phyloP scores from a whole-genome alignment of 148 eudicot genomes.

The Talinum fruticosum region DNA sequence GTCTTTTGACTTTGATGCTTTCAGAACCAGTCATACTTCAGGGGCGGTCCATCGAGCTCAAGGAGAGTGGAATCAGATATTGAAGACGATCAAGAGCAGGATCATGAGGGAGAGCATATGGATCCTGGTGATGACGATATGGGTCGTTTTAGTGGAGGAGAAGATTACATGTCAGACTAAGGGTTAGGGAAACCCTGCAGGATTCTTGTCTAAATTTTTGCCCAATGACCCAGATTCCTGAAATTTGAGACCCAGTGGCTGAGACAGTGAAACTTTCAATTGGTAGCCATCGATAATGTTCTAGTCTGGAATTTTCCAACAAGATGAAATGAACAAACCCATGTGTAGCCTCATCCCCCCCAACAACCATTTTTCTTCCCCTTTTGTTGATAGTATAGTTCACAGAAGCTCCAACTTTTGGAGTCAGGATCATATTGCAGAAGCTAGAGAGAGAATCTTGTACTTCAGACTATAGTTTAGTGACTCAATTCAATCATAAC shows the following conservation, averaged over 20 bases:
- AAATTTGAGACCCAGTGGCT: too few relatives aligned
- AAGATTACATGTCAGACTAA: slow-evolving; percentile 51
- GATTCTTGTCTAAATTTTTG: too few relatives aligned
- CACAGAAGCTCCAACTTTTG: slow-evolving; percentile 8
- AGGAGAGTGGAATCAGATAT: slow-evolving; percentile 32
- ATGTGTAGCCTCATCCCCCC: neutral
- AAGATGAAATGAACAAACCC: neutral
- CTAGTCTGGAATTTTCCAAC: neutral
- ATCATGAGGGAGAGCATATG: neutral
- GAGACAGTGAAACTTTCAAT: too few relatives aligned
- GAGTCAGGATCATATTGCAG: slow-evolving; percentile 4
- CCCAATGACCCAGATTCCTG: too few relatives aligned
- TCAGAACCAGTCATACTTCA: slow-evolving; percentile 42
- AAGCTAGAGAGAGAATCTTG: neutral
- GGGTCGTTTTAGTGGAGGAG: slow-evolving; percentile 56
- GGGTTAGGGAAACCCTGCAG: too few relatives aligned
- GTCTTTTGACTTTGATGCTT: slow-evolving; percentile 5
- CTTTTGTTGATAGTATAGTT: slow-evolving; percentile 5
- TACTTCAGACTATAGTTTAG: neutral
- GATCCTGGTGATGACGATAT: slow-evolving; percentile 40
- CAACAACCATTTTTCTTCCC: neutral
- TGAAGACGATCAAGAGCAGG: slow-evolving; percentile 38
- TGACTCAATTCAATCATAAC: neutral
- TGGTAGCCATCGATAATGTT: neutral
- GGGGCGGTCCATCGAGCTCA: slow-evolving; percentile 32